Base-by-base conservation (phyloP, 805 yeast species). In the Starmerella sirachaensis region DNA sequence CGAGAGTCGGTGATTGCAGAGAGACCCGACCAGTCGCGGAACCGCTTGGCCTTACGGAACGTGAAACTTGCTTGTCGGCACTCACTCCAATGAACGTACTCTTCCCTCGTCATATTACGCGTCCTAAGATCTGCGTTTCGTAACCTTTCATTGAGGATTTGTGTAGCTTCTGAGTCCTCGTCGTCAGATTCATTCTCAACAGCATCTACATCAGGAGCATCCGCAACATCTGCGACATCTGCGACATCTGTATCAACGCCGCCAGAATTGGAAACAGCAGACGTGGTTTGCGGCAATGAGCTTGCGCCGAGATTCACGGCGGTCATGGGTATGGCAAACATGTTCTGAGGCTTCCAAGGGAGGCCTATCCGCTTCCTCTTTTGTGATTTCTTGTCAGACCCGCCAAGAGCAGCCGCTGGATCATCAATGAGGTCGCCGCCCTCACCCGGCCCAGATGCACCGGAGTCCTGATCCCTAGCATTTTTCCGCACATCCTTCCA, bases 41-140 rank as follows among this genome's bases (percentile, higher is more conserved):
- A 91, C 53, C 96, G 65, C 56, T 85, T 85, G n/a, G 81, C 80
- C 57, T 91, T 91, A 49, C 96, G 70, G 53, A 85, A 91, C 1
- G 98, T 91, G 57, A 91, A 91, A 42, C 93, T 78, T 1, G 97
- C 97, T 58, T 91, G 98, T 45, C 98, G 72, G 60, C 98, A 91
- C 54, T 91, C 98, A 10, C 94, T 82, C 96, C 97, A 91, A 57
- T 91, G 98, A 13, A 86, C 98, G 53, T 91, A 91, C 56, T 91
- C 98, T 52, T 91, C 95, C 54, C 76, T 79, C 1, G 98, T 91
- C 98, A 91, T 91, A 49, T 78, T 71, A 47, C 68, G 73, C 0
- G 98, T 91, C 45, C 98, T 68, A 35, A 91, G 95, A 59, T 91
- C 98, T 4, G 96, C 96, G 59, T 74, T 76, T 52, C 85, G 84